Conservation (phyloP, 192 early-diverging fungal genomes). For the Paraglomus brasilianum region DNA sequence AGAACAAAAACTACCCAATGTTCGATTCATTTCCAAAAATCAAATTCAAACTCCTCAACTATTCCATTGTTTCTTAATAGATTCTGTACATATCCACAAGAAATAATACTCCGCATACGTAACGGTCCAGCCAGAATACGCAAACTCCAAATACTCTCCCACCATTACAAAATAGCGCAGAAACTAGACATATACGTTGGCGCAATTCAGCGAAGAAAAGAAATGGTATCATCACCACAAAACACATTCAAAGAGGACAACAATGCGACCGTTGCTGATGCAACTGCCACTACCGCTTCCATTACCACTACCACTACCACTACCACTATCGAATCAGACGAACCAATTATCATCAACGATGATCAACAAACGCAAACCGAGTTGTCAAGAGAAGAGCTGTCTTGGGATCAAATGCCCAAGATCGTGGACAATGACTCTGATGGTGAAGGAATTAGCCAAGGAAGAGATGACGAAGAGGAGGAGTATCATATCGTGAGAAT, state of each 20-base stretch:
- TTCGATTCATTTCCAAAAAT: constrained; percentile 16
- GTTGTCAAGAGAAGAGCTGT: background rate
- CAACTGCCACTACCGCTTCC: background rate
- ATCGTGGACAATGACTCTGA: constrained; percentile 23
- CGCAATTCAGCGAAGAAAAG: constrained; percentile 28
- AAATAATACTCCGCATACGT: constrained; percentile 57
- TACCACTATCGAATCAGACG: background rate
- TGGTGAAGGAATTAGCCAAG: background rate
- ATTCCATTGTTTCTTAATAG: constrained; percentile 35
- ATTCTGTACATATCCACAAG: constrained; percentile 71
- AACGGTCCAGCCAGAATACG: constrained; percentile 55
- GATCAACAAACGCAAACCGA: too few relatives aligned
- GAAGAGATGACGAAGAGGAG: background rate
- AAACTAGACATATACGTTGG: constrained; percentile 73
- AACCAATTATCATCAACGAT: constrained; percentile 15
- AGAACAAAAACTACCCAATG: constrained; percentile 32
- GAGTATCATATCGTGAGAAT: background rate
- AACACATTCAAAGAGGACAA: background rate
- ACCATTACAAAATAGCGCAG: constrained; percentile 78
- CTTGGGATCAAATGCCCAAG: constrained; percentile 28
- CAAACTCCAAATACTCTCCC: constrained; percentile 70
- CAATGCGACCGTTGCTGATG: background rate
- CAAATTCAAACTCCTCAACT: background rate
- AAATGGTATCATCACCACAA: constrained; percentile 11
- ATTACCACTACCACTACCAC: constrained; percentile 16